Conservation (phyloP, 371 early-diverging fungal species). For the Lichtheimia corymbifera region DNA sequence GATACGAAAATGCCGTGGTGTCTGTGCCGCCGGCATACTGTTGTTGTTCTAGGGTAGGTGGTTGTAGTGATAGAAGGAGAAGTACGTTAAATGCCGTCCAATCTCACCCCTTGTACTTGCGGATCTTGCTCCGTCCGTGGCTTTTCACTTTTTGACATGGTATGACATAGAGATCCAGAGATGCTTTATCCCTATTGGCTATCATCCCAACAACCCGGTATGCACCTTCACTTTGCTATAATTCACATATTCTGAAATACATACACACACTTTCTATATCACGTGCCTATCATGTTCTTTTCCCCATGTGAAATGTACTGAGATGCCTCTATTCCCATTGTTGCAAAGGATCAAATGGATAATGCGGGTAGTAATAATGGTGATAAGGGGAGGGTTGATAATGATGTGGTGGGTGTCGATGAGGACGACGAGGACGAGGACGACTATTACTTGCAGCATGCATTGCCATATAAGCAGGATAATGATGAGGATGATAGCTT, state of each 20-base stretch:
- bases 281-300: too few species aligned
- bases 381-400: neutral
- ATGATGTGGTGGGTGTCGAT: slow-evolving; percentile 5
- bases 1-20: slow-evolving; percentile 65
- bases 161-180: neutral
- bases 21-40: slow-evolving; percentile 25
- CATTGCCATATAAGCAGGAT: too few species aligned
- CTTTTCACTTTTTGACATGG: slow-evolving; percentile 6
- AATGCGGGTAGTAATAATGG: slow-evolving; percentile 4
- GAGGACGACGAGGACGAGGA: neutral
- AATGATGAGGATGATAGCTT: neutral
- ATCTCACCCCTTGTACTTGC: neutral
- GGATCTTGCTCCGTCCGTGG: slow-evolving; percentile 5
- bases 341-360: neutral
- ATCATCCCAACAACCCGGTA: too few species aligned
- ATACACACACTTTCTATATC: too few species aligned
- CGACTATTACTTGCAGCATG: too few species aligned
- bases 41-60: neutral
- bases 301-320: too few species aligned
- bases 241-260: too few species aligned
- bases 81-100: neutral
- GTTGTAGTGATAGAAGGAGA: neutral
- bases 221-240: too few species aligned
- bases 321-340: neutral
- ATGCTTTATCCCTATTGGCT: too few species aligned